These are phyloP conservation scores for Prunus mume DNA, from an alignment of 306 rosid genomes.

Conservation along the genomic window DNA sequence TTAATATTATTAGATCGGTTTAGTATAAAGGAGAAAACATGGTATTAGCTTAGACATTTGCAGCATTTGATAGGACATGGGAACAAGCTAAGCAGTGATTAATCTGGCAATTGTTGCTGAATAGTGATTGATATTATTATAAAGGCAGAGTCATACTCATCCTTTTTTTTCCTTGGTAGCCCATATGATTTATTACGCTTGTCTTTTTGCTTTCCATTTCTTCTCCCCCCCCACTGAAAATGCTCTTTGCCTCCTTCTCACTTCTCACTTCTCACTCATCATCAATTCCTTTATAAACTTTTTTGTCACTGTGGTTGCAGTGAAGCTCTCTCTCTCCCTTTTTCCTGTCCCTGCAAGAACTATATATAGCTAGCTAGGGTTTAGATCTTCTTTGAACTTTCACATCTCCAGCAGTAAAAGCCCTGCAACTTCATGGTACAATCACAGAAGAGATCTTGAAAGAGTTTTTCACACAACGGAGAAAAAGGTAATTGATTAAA, in stretches of 20 bases:
- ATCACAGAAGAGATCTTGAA: slow-evolving; percentile 45
- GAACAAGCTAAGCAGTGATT: slow-evolving; percentile 1
- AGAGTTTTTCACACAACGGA: slow-evolving; percentile 19
- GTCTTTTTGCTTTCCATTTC: slow-evolving; percentile 20
- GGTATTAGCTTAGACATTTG: neutral
- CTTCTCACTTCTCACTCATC: slow-evolving; percentile 32
- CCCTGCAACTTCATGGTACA: slow-evolving; percentile 34
- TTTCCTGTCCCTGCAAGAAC: slow-evolving; percentile 29
- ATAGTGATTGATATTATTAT: slow-evolving; percentile 34
- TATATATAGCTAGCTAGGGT: slow-evolving; percentile 49
- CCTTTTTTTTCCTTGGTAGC: slow-evolving; percentile 10
- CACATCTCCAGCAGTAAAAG: slow-evolving; percentile 46
- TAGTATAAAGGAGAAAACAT: neutral
- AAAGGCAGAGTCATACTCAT: slow-evolving; percentile 29
- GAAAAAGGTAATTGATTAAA: slow-evolving; percentile 36
- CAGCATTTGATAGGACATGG: neutral
- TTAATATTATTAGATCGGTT: neutral
- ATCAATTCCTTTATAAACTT: slow-evolving; percentile 5
- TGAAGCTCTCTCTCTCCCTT: slow-evolving; percentile 23
- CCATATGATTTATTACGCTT: slow-evolving; percentile 25
- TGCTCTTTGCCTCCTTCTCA: slow-evolving; percentile 71
- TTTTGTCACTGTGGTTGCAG: slow-evolving; percentile 47
- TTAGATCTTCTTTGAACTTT: slow-evolving; percentile 40
- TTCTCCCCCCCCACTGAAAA: slow-evolving; percentile 24
- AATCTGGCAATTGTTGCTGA: slow-evolving; percentile 10